These are phyloP conservation scores for Microbotryomycetes sp. DNA, from an alignment of 1,284 basidiomycete species.

Conservation along the genomic window DNA sequence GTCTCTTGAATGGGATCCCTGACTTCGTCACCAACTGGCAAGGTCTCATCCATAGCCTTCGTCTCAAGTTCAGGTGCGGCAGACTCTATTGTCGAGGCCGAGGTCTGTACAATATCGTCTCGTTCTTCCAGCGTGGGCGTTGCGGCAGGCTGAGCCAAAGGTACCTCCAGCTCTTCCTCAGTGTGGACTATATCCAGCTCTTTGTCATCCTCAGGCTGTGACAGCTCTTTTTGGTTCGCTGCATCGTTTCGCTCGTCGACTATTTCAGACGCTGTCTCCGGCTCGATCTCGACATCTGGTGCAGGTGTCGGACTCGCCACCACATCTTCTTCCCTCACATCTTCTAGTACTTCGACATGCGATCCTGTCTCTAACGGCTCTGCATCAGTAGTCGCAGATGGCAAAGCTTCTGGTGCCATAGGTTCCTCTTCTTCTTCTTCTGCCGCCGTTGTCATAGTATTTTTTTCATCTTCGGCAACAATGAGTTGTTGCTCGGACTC, in stretches of 20 bases:
- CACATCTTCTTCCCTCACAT: background rate
- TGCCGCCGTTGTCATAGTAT: too few relatives aligned
- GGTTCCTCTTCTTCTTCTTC: background rate
- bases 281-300: background rate
- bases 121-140: background rate
- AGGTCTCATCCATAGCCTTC: background rate
- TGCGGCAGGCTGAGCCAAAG: background rate
- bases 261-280: background rate
- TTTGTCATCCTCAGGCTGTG: too few relatives aligned
- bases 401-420: background rate
- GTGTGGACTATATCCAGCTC: too few relatives aligned
- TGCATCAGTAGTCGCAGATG: background rate
- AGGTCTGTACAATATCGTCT: background rate
- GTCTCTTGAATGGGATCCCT: too few relatives aligned
- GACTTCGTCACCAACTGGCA: background rate
- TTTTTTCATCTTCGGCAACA: background rate
- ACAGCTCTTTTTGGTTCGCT: too few relatives aligned
- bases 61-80: background rate
- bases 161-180: background rate
- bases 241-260: background rate
- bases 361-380: too few relatives aligned
- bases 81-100: background rate
- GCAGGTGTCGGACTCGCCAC: background rate
- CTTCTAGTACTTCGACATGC: background rate
- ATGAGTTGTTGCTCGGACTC: background rate